Percentiles rank a stretch among this genome's conserved stretches.
These are phyloP conservation scores for Elongisporangium prolatum DNA, from an alignment of 352 stramenopile genomes.

Conservation along the genomic window DNA sequence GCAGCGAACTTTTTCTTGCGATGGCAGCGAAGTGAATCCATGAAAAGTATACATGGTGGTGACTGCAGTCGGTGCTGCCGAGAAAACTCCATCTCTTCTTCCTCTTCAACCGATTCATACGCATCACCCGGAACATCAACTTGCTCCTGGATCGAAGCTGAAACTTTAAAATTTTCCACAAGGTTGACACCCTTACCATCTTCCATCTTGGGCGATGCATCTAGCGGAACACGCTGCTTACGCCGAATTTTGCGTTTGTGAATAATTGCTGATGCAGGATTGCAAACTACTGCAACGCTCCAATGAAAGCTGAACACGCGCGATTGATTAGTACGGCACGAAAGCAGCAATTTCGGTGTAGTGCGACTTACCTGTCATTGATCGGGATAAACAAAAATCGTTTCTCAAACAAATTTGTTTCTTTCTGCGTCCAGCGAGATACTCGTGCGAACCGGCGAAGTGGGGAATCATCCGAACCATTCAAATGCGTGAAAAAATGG, in stretches of 20 bases:
- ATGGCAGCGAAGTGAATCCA: constrained; percentile 94
- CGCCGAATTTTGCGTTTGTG: constrained; percentile 32
- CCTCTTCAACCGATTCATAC: constrained; percentile 24
- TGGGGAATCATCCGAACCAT: constrained; percentile 37
- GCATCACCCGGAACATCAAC: background rate
- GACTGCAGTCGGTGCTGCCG: constrained; percentile 27
- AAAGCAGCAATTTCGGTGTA: too few species aligned
- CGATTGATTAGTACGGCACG: background rate
- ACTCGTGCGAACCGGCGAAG: constrained; percentile 37
- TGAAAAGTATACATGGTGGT: constrained; percentile 87
- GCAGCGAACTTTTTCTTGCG: constrained; percentile 84
- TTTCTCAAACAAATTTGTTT: constrained; percentile 82
- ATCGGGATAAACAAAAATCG: constrained; percentile 88
- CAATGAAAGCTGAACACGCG: constrained; percentile 73
- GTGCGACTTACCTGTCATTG: constrained; percentile 65
- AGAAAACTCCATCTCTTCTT: constrained; percentile 44
- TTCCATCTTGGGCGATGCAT: background rate
- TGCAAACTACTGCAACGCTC: constrained; percentile 85
- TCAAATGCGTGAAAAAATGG: constrained; percentile 94
- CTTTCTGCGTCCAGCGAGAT: constrained; percentile 80
- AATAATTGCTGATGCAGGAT: constrained; percentile 68
- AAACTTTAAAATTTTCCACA: constrained; percentile 21
- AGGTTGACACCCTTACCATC: constrained; percentile 21
- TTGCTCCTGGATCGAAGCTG: constrained; percentile 2
- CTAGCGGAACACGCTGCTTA: background rate